Conservation (phyloP, 1,284 basidiomycete genomes). For the Ceratobasidium sp. region DNA sequence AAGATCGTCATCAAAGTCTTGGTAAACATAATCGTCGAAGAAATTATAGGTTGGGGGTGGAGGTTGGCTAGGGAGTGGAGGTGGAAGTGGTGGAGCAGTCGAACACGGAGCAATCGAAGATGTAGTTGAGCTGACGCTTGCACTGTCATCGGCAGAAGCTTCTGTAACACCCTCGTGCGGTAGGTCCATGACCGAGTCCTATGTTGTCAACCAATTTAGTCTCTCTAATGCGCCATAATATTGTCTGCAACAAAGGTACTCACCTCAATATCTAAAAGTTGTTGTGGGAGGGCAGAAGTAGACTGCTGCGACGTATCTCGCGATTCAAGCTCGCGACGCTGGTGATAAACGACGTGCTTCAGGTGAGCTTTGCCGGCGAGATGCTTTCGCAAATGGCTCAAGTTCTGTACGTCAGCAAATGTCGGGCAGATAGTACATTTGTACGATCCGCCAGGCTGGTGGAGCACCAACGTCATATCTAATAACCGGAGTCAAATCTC, state of each 20-base stretch:
- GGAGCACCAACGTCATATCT: neutral
- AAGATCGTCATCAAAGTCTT: neutral
- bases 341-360: neutral
- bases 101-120: neutral
- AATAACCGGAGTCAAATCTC: neutral
- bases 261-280: neutral
- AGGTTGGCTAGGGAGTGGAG: neutral
- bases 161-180: neutral
- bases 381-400: neutral
- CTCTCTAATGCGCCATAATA: neutral
- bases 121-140: neutral
- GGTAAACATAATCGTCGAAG: constrained; percentile 2
- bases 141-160: neutral
- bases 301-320: neutral
- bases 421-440: neutral
- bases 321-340: neutral
- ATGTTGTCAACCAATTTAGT: neutral
- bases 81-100: neutral
- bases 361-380: neutral
- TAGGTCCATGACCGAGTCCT: neutral
- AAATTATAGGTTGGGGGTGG: constrained; percentile 6
- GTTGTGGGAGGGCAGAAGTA: neutral
- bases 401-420: neutral
- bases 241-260: neutral
- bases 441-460: neutral